Evolutionary conservation across 2,329 filamentous ascomycete genomes (phyloP).

Genomic region (Exophiala phaeomuriformis): DNA sequence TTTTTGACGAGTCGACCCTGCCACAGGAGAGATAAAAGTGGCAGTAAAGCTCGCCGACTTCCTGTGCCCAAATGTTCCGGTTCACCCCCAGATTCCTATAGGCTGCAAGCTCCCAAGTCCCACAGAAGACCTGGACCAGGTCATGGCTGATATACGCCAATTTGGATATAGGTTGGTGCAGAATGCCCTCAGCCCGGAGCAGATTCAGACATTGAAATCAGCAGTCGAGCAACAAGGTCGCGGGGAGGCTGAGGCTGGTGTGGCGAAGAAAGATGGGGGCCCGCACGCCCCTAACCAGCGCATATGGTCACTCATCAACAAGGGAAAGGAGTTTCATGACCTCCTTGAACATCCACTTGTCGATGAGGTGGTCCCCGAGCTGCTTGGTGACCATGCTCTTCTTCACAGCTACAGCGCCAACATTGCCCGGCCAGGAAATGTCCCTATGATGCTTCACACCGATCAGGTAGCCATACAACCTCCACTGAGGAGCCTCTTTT

Average conservation of each 20-base stretch:
- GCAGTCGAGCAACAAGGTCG: too few relatives aligned
- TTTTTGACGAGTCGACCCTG: conserved; percentile 25
- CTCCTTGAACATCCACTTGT: conserved; percentile 15
- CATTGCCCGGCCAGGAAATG: conserved; percentile 13
- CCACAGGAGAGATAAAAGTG: conserved; percentile 26
- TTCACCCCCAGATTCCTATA: conserved; percentile 33
- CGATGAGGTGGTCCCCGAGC: conserved; percentile 14
- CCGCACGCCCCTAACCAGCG: conserved; percentile 11
- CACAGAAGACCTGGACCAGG: conserved; percentile 12
- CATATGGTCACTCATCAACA: conserved; percentile 15
- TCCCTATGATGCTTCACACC: conserved; percentile 14
- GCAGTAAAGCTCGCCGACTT: conserved; percentile 29
- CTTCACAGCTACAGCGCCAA: conserved; percentile 15
- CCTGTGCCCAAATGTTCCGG: conserved; percentile 24
- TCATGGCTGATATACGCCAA: conserved; percentile 3
- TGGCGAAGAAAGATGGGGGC: not conserved
- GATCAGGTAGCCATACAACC: conserved; percentile 15
- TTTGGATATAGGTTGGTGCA: conserved; percentile 15
- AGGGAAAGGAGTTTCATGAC: conserved; percentile 12
- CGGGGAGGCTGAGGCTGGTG: too few relatives aligned
- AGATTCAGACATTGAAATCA: conserved; percentile 2
- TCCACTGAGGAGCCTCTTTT: conserved; percentile 6
- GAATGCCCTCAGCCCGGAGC: conserved; percentile 6
- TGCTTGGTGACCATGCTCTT: conserved; percentile 8
- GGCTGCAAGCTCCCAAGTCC: conserved; percentile 24